Evolutionary conservation across 2,329 filamentous ascomycete species (phyloP), one percentile per base, ranked within the genome.

Genomic region (Colletotrichum lentis): DNA sequence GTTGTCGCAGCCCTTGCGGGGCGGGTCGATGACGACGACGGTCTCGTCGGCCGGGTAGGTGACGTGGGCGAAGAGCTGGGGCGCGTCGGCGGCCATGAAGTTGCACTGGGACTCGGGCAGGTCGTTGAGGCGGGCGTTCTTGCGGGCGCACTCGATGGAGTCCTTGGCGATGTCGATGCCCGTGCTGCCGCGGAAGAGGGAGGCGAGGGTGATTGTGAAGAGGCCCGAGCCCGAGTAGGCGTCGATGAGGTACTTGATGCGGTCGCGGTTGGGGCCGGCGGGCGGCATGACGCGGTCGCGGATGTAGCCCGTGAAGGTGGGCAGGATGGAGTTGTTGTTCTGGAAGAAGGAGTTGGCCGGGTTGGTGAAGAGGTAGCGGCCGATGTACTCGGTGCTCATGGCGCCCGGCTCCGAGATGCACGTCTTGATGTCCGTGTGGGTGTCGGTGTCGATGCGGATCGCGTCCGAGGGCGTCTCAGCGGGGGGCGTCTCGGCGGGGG

Each of bases 281-380:
- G 84, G 80, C 0, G 89, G 90, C 2, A 94, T 83, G 74, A 95
- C 91, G 78, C 91, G 87, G 44, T 91, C 85, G 70, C 93, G 91
- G 77, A 98, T 92, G 82, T 96, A 97, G 72, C 88, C 85, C 16
- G 94, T 97, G 80, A 98, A 97, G 18, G 83, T 81, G 37, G 92
- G 89, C 27, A 99, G 90, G 80, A 99, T 98, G 63, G 94, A 96
- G 84, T 98, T 98, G 86, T 99, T 99, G 85, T 99, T 99, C 77
- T 99, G 96, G 87, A 99, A 99, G 83, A 99, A 99, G 60, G 93
- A 89, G 68, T 94, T 94, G 12, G 96, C 96, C 3, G 92, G 93
- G 81, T 97, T 98, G 77, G 90, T 90, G 81, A 99, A 97, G 75
- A 90, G 83, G 82, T 91, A 96, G 78, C 89, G 82, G 75, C 91